These are phyloP conservation scores for Alternaria conjuncta DNA, from an alignment of 2,329 filamentous ascomycete species.

Conservation along the genomic window DNA sequence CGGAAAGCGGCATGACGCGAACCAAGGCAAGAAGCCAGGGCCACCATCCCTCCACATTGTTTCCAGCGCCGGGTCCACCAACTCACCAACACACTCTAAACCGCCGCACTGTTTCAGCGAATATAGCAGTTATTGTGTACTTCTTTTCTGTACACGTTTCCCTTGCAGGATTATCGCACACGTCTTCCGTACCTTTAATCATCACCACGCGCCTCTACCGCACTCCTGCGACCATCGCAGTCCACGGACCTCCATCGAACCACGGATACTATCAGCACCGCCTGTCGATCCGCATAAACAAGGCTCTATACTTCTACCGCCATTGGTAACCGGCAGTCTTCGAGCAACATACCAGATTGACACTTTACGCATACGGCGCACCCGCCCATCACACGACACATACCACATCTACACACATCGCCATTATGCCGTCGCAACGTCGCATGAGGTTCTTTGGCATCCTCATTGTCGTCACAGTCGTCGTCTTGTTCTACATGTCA, in stretches of 20 bases:
- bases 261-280: not conserved
- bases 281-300: not conserved
- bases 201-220: not conserved
- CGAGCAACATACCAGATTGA: not conserved
- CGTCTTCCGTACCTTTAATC: not conserved
- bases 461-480: constrained; percentile 67
- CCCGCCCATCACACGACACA: constrained; percentile 10
- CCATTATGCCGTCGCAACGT: constrained; percentile 56
- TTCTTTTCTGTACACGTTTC: not conserved
- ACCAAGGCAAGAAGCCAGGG: constrained; percentile 8
- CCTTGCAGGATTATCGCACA: not conserved
- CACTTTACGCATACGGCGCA: not conserved
- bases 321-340: not conserved
- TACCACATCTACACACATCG: constrained; percentile 8
- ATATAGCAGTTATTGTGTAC: not conserved
- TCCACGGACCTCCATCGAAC: constrained; percentile 1
- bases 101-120: not conserved
- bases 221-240: not conserved
- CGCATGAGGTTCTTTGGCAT: constrained; percentile 72
- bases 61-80: constrained; percentile 3
- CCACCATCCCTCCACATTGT: constrained; percentile 16
- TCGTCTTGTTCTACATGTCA: constrained; percentile 76
- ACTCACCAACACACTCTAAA: constrained; percentile 6
- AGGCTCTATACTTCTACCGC: not conserved
- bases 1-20: constrained; percentile 12